Evolutionary conservation across 257 asterid genomes (phyloP).

Genomic region (Solanum infundibuliforme): DNA sequence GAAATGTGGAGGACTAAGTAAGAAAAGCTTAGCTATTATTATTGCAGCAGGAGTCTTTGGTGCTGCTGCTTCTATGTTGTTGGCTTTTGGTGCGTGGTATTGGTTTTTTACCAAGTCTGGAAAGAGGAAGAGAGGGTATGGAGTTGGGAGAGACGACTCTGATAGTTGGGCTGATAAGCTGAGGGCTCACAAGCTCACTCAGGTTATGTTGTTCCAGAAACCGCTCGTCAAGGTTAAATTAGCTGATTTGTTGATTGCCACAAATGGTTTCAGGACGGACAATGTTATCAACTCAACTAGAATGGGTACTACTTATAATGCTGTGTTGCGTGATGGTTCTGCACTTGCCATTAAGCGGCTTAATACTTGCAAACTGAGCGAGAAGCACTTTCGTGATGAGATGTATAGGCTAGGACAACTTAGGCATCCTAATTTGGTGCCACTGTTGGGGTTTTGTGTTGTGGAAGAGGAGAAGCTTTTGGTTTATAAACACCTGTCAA

Average conservation of each 20-base stretch:
- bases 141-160: constrained; percentile 34
- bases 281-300: constrained; percentile 52
- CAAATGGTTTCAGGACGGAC: constrained; percentile 46
- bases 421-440: constrained; percentile 93
- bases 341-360: constrained; percentile 65
- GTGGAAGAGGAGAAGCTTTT: constrained; percentile 91
- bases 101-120: constrained; percentile 37
- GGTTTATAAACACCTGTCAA: constrained; percentile 72
- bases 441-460: constrained; percentile 74
- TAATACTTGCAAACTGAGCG: constrained; percentile 52
- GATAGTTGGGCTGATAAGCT: constrained; percentile 55
- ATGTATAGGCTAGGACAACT: constrained; percentile 84
- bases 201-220: constrained; percentile 69
- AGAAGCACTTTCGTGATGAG: constrained; percentile 72
- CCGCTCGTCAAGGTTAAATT: constrained; percentile 85
- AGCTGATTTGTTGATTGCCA: constrained; percentile 62
- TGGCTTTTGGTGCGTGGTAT: constrained; percentile 84
- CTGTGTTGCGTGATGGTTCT: constrained; percentile 69
- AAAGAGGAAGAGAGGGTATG: constrained; percentile 53
- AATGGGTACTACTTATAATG: constrained; percentile 78
- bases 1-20: constrained; percentile 77
- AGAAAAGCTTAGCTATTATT: constrained; percentile 59
- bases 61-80: constrained; percentile 68
- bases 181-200: constrained; percentile 69
- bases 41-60: constrained; percentile 86